Evolutionary conservation across 1,139 yeast species (phyloP), one percentile per base, ranked within the genome.

Genomic region (Yamadazyma sp.): DNA sequence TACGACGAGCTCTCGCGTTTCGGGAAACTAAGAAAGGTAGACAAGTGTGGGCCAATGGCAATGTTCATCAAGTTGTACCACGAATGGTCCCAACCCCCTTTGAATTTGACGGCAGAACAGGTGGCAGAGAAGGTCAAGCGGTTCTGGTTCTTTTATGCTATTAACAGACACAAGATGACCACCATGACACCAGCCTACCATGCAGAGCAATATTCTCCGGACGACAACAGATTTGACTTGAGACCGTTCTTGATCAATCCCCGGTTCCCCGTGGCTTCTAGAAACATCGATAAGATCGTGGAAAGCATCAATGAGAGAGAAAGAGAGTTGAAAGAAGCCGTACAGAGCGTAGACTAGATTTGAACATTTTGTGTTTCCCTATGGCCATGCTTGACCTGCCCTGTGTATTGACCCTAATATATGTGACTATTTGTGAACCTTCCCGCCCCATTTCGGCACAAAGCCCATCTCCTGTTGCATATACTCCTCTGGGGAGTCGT

Each of bases 181-280:
- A 91, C 94, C 14, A 75, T 91, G 63, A 92, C 99, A 0, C 99
- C 99, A 11, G 79, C 95, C 17, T 94, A 92, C 56, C 98, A 92
- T 54, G 98, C 98, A 1, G 99, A 92, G 59, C 95, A 87, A 56
- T 92, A 94, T 58, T 88, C 97, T 1, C 98, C 98, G 1, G 99
- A 92, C 62, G 99, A 92, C 59, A 92, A 92, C 61, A 77, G 99
- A 54, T 92, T 86, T 60, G 99, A 92, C 59, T 71, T 94, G 55
- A 75, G 99, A 49, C 99, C 98, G 15, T 89, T 92, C 60, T 73
- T 92, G 59, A 87, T 92, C 43, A 81, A 87, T 51, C 97, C 98
- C n/a, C 68, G 87, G 44, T 92, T 89, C 64, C 78, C 91, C 1
- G 87, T 92, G 83, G 96, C 97, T 1, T 79, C 88, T 50, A 82